Base-by-base conservation (phyloP, 2,329 filamentous ascomycete species). In the Phoma sp. region DNA sequence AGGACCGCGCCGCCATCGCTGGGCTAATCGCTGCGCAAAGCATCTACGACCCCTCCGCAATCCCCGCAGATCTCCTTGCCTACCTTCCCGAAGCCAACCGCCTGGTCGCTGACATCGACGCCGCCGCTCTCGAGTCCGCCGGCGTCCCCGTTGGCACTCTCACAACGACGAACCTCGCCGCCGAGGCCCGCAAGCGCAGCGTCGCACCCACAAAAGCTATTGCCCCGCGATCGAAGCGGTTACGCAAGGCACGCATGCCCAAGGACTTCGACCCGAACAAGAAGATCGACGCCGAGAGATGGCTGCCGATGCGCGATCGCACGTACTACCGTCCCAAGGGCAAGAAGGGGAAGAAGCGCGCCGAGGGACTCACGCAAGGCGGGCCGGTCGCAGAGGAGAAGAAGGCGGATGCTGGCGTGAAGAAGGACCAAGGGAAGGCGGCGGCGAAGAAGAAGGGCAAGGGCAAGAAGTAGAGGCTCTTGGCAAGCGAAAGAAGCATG, bases 301-400 rank as follows among this genome's bases (percentile, higher is more conserved):
- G 95, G 95, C 78, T 99, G 57, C 94, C 95, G 12, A 81, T 98
- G 68, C 87, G 90, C 47, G 95, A 99, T 74, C 85, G 95, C 53
- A 95, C 90, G 65, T 90, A 87, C 36, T 99, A 96, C 77, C 82
- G 90, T 43, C 92, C 93, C 7, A 96, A 95, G 80, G 92, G 92
- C 6, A 92, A 90, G 80, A 96, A 96, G 82, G 91, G 91, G 51
- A 94, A 92, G 82, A 89, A 92, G 83, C 89, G 89, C 78, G 67
- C 74, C 61, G 76, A 77, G 66, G 88, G 86, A 4, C 80, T 88
- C 36, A 97, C 91, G 8, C 95, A 98, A 74, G 95, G 95, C 57
- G 94, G 93, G 43, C 78, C 88, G 12, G 90, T 92, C 21, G 87
- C 83, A 66, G 91, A 93, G 60, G 66, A 49, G 59, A 64, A 68